Base-by-base conservation (phyloP, 768 basidiomycete species). In the Wakefieldia striispora region DNA sequence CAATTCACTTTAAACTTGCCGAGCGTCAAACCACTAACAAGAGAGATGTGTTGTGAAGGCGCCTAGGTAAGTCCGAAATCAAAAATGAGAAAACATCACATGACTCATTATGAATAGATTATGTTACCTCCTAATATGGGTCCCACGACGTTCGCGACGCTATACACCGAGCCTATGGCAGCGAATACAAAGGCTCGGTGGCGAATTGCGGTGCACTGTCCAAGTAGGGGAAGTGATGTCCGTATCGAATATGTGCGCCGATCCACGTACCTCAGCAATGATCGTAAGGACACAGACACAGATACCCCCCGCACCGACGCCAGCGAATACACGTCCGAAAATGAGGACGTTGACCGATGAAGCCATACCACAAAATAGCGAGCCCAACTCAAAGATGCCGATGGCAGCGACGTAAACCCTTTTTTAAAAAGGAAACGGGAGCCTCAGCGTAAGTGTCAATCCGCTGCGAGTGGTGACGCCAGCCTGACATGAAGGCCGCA, bases 241-340 rank as follows among this genome's bases (percentile, higher is more conserved):
- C 6, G 4, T 8, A 17, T 17, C 14, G 14, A 16, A 17, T n/a
- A 11, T 6, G 7, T 40, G 23, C n/a, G 12, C 12, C 21, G 19
- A 31, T n/a, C 33, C 6, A 51, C 43, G 20, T 12, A 48, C 56
- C 23, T 57, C 35, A 6, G 54, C 54, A 21, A 51, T 39, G 35
- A 55, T 49, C 2, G 56, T 57, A 35, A 57, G 26, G 33, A 51
- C 56, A 38, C 50, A 51, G 12, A 57, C 44, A 13, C 40, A 70
- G 41, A 87, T 80, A 2, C 83, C 84, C 6, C 84, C 84, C 49
- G 83, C 84, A 16, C 86, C 85, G 1, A 82, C 75, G 20, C 85
- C 84, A 35, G 84, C 79, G 26, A 86, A 67, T 12, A 82, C 82
- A 36, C 85, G 74, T 47, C 83, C 82, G 2, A 86, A 71, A 54